Evolutionary conservation across 495 filamentous ascomycete genomes (phyloP), one percentile per base, ranked within the genome.

Genomic region (Entonaema liquescens): DNA sequence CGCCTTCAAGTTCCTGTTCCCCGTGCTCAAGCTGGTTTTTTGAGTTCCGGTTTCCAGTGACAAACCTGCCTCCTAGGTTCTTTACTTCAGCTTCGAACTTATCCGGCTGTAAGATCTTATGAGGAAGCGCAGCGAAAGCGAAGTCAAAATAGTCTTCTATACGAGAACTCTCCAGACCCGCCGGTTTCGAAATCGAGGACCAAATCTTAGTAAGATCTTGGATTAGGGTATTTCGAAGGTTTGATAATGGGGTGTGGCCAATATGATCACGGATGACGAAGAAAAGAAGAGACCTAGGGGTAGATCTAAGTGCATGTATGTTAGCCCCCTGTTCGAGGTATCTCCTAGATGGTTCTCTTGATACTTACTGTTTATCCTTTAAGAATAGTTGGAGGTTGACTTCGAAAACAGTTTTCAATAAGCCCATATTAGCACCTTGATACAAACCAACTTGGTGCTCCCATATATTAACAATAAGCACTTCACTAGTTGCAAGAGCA

Each of bases 71-170:
- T 17, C 92, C 89, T 11, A 99, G 86, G 72, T 90, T 93, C 70
- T 89, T 86, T 4, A 93, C 89, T 74, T 97, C 95, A 17, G 86
- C 78, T 23, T 92, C 83, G 74, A 99, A 99, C 76, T 92, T 91
- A n/a, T 97, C 93, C 7, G 94, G 93, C 75, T 98, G 94, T 61
- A 98, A 88, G 44, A 97, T 91, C 83, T 99, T 99, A 81, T 99
- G 95, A 19, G 95, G 96, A 21, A 99, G 86, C 7, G 95, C 93
- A 55, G 93, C 92, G 74, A 99, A 99, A 70, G 94, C 93, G 79
- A 98, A 98, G 80, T 99, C 95, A 74, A 99, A 99, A 80, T 98
- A 98, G 71, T 99, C 95, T 60, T 93, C 91, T 59, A 98, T 97
- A 56, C 87, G 88, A 0, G 94, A 94, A 62, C 90, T 90, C 73